Conservation (phyloP, 73 alveolate species). For the Paramecium tetraurelia region DNA sequence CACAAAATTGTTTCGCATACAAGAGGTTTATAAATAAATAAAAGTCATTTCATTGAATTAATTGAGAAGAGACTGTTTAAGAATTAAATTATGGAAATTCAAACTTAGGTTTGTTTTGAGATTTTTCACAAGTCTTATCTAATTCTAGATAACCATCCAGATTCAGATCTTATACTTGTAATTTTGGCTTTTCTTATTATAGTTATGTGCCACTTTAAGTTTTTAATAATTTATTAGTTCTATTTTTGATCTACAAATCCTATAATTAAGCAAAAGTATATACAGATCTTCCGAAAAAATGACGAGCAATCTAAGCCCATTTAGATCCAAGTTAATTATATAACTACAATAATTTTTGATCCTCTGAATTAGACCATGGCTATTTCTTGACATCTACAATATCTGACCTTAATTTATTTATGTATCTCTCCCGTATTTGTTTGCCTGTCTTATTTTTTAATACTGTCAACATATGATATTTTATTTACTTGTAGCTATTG, state of each 20-base stretch:
- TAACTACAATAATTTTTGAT: neutral
- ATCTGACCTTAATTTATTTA: constrained; percentile 75
- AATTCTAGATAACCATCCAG: neutral
- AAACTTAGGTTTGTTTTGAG: neutral
- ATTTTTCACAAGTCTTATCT: constrained; percentile 16
- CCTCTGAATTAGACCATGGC: constrained; percentile 1
- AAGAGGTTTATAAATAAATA: neutral
- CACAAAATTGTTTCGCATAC: neutral
- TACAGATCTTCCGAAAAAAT: neutral
- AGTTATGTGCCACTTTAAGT: neutral
- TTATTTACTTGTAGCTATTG: neutral
- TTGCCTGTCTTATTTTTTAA: constrained; percentile 77
- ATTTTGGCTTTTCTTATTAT: neutral
- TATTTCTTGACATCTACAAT: neutral
- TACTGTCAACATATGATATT: neutral
- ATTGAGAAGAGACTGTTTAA: neutral
- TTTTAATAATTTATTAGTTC: neutral
- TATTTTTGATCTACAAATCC: constrained; percentile 6
- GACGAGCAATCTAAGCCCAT: neutral
- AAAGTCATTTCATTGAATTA: neutral
- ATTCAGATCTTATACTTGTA: neutral
- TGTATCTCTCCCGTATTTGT: constrained; percentile 97
- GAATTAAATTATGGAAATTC: neutral
- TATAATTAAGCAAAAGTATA: neutral
- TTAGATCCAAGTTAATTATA: neutral